Evolutionary conservation across 2,329 filamentous ascomycete genomes (phyloP).

Genomic region (Sarocladiaceae sp.): DNA sequence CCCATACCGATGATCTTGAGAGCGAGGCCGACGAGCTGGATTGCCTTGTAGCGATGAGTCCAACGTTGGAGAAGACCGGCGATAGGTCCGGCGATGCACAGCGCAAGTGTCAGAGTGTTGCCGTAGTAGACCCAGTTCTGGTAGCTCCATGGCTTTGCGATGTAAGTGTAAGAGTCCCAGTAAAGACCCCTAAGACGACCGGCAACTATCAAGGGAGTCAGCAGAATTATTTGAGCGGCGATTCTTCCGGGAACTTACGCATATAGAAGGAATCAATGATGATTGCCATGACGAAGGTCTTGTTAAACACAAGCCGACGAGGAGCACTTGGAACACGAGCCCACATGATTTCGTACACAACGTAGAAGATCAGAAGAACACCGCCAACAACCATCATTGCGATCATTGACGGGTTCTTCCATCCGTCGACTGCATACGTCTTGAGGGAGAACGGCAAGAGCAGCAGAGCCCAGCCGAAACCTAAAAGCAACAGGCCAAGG

Average conservation of each 20-base stretch:
- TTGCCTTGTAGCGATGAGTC: slow-evolving; percentile 33
- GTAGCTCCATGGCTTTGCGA: slow-evolving; percentile 27
- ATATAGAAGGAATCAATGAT: slow-evolving; percentile 26
- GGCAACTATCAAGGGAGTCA: slow-evolving; percentile 17
- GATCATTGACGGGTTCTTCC: slow-evolving; percentile 39
- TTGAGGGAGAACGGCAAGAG: slow-evolving; percentile 64
- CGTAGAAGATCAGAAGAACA: slow-evolving; percentile 35
- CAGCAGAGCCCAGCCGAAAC: slow-evolving; percentile 50
- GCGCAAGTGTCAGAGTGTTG: slow-evolving; percentile 28
- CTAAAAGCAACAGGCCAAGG: slow-evolving; percentile 22
- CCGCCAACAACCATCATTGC: slow-evolving; percentile 35
- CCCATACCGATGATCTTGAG: slow-evolving; percentile 32
- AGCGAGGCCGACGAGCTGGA: slow-evolving; percentile 21
- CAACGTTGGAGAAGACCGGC: slow-evolving; percentile 26
- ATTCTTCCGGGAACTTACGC: slow-evolving; percentile 11
- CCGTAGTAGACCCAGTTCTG: slow-evolving; percentile 33
- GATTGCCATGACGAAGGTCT: slow-evolving; percentile 25
- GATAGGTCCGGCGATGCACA: slow-evolving; percentile 28
- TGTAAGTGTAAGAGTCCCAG: slow-evolving; percentile 27
- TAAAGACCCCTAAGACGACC: slow-evolving; percentile 27
- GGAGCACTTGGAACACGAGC: slow-evolving; percentile 20
- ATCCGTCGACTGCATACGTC: slow-evolving; percentile 32
- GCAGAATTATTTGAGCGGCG: neutral
- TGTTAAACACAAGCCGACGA: slow-evolving; percentile 23
- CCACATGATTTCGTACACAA: slow-evolving; percentile 40